phyloP scores from a whole-genome alignment of 495 filamentous ascomycete genomes.

The Xylaria nigripes region DNA sequence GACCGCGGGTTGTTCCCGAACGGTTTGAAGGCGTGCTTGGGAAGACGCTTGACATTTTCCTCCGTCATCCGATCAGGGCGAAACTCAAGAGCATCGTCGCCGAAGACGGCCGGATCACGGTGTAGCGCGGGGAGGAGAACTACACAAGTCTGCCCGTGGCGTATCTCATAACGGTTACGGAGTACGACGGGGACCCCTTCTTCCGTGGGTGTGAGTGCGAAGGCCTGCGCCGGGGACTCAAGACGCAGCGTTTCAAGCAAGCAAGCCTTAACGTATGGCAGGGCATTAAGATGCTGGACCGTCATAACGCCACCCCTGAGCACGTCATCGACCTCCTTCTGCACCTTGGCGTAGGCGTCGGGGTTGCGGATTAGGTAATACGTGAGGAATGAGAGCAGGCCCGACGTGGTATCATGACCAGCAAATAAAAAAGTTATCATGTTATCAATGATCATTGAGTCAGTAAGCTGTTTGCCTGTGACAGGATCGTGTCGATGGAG shows the following conservation, averaged over 20 bases:
- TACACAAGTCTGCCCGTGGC: slow-evolving; percentile 42
- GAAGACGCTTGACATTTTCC: slow-evolving; percentile 45
- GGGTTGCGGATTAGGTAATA: slow-evolving; percentile 23
- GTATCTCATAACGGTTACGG: slow-evolving; percentile 50
- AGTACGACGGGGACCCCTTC: slow-evolving; percentile 24
- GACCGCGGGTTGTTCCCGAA: slow-evolving; percentile 40
- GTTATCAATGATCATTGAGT: slow-evolving; percentile 50
- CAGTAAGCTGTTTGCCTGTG: slow-evolving; percentile 50
- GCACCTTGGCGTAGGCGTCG: slow-evolving; percentile 15
- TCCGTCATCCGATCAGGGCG: slow-evolving; percentile 51
- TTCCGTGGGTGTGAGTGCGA: slow-evolving; percentile 21
- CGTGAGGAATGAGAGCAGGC: slow-evolving; percentile 31
- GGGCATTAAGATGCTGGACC: slow-evolving; percentile 48
- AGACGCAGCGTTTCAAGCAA: slow-evolving; percentile 56
- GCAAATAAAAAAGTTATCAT: slow-evolving; percentile 60
- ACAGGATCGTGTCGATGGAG: slow-evolving; percentile 50
- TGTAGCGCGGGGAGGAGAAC: slow-evolving; percentile 36
- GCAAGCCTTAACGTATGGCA: slow-evolving; percentile 47
- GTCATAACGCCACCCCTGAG: slow-evolving; percentile 49
- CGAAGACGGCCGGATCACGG: slow-evolving; percentile 36
- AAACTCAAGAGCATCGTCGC: slow-evolving; percentile 43
- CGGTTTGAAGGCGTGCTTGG: slow-evolving; percentile 43
- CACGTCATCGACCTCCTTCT: slow-evolving; percentile 35
- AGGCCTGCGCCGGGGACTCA: slow-evolving; percentile 45
- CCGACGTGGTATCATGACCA: slow-evolving; percentile 58